Percentiles rank a stretch among this genome's conserved stretches.
phyloP scores from a whole-genome alignment of 331 rosid genomes.

The Phaseolus coccineus region DNA sequence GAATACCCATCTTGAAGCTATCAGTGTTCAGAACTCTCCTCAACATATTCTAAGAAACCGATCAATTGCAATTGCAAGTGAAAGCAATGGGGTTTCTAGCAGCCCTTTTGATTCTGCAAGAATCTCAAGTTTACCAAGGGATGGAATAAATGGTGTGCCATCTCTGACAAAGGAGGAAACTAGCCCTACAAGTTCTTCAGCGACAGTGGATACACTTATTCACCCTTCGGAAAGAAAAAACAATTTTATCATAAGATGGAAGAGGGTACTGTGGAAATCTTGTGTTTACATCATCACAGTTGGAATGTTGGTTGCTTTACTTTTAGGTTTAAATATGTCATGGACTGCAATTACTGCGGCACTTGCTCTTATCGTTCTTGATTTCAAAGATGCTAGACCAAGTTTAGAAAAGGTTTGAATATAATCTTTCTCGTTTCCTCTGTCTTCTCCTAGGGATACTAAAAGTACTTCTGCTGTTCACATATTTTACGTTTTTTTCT shows the following conservation, averaged over 20 bases:
- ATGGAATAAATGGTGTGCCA: conserved; percentile 42
- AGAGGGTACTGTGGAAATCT: conserved; percentile 60
- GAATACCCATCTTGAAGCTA: conserved; percentile 48
- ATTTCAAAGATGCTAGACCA: conserved; percentile 80
- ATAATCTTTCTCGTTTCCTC: background rate
- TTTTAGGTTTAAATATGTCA: conserved; percentile 76
- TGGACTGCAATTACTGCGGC: conserved; percentile 89
- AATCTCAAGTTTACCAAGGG: conserved; percentile 58
- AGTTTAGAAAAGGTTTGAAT: conserved; percentile 70
- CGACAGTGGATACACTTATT: conserved; percentile 35
- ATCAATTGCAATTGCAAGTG: conserved; percentile 45
- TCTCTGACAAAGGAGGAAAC: conserved; percentile 52
- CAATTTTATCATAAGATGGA: conserved; percentile 55
- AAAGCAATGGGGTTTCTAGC: conserved; percentile 45
- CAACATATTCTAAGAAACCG: conserved; percentile 60
- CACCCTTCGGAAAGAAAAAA: conserved; percentile 44
- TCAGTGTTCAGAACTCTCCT: conserved; percentile 49
- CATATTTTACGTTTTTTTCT: conserved; percentile 2
- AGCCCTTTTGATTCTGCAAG: conserved; percentile 46
- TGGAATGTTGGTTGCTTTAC: conserved; percentile 76
- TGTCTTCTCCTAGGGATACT: background rate
- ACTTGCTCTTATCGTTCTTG: conserved; percentile 80
- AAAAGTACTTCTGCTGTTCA: background rate
- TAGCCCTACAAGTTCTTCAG: conserved; percentile 38
- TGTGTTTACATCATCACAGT: conserved; percentile 68